Conservation (phyloP, 2,329 filamentous ascomycete genomes). For the Pyrenophora teres region DNA sequence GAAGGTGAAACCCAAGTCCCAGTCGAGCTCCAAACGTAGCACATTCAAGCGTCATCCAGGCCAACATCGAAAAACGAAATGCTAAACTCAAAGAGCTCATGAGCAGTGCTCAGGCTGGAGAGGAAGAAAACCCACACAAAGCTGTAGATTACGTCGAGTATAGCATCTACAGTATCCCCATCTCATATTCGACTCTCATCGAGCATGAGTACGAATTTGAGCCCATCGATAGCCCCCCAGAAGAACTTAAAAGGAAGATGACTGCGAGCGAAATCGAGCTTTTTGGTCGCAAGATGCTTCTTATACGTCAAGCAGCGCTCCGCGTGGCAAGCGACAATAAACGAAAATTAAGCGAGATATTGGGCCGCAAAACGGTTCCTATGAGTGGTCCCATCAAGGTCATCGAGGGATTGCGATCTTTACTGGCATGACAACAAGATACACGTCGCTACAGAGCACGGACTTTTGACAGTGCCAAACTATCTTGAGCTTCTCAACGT, state of each 20-base stretch:
- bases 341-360: slow-evolving; percentile 5
- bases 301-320: slow-evolving; percentile 3
- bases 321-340: not conserved
- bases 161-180: slow-evolving; percentile 15
- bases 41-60: not conserved
- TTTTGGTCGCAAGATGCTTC: slow-evolving; percentile 6
- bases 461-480: slow-evolving; percentile 17
- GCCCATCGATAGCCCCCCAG: not conserved
- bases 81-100: not conserved
- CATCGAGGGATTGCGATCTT: slow-evolving; percentile 21
- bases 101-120: not conserved
- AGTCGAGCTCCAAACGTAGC: too few species aligned
- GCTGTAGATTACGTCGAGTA: slow-evolving; percentile 11
- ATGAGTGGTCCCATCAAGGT: slow-evolving; percentile 4
- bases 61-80: not conserved
- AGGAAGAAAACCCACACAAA: slow-evolving; percentile 2
- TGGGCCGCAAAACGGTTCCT: slow-evolving; percentile 10
- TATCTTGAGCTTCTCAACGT: slow-evolving; percentile 24
- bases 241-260: not conserved
- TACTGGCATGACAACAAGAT: slow-evolving; percentile 21
- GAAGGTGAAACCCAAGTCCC: not conserved
- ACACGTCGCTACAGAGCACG: slow-evolving; percentile 22
- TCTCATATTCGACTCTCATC: slow-evolving; percentile 17
- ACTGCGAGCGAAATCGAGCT: slow-evolving; percentile 5
- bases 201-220: not conserved